Evolutionary conservation across 2,329 filamentous ascomycete species (phyloP), one percentile per base, ranked within the genome.

Genomic region (Fusarium decemcellulare): DNA sequence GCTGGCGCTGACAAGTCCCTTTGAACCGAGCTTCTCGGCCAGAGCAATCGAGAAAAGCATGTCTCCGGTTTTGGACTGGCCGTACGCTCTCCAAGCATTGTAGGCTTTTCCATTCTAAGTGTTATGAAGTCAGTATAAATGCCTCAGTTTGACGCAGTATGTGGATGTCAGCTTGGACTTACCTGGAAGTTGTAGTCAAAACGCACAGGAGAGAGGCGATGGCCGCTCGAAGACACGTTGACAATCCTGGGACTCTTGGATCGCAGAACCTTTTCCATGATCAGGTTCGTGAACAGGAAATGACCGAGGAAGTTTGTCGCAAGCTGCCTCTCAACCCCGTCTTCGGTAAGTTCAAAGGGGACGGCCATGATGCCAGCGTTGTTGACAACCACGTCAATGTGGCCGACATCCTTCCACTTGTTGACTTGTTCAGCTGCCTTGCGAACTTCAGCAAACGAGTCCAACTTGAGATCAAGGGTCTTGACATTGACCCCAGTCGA

Each of bases 311-410:
- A 69, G 18, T 72, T 72, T 7, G 63, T 66, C 42, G 52, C 58
- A 5, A 70, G 70, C 15, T 72, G 70, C 11, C 61, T 36, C 9
- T 72, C 70, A 30, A 61, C 58, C 8, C 70, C 68, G 8, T 72
- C 69, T 2, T 39, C 23, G n/a, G 68, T 69, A 8, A 40, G 37
- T 4, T 58, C 47, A 10, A 51, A 39, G 3, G 54, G 65, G 3
- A 70, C 32, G 5, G 54, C 63, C 58, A 67, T 67, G 12, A 72
- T 59, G 27, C 74, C 74, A 1, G 74, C 73, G 14, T 76, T 76
- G 58, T 74, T 72, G 23, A 23, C 23, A 23, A 23, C 4, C 23
- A 23, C 23, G 36, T 75, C 40, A 14, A 43, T 43, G 5, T 43
- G 16, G 8, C 10, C 9, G 10, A 43, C 12, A 23, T 43, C 40